Percentiles rank a stretch among this genome's conserved stretches.
These are phyloP conservation scores for Pythium chondricola DNA, from an alignment of 352 stramenopile species.

Conservation along the genomic window DNA sequence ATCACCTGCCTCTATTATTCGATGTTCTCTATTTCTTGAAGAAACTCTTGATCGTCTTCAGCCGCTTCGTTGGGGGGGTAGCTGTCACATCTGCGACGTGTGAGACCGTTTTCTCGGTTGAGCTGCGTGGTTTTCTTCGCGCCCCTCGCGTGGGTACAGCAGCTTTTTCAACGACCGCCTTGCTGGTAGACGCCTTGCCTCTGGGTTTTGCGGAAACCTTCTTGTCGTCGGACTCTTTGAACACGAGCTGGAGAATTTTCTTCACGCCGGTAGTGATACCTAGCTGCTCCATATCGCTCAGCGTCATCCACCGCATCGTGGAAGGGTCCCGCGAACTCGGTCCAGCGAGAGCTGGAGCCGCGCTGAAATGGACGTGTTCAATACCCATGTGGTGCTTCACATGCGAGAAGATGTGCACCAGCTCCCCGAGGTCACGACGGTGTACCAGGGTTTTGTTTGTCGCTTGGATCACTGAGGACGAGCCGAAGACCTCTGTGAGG, in stretches of 20 bases:
- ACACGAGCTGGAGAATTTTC: slow-evolving; percentile 74
- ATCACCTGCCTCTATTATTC: slow-evolving; percentile 1
- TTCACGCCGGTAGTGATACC: slow-evolving; percentile 86
- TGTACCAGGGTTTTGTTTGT: slow-evolving; percentile 21
- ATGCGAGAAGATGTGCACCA: slow-evolving; percentile 88
- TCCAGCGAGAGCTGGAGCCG: slow-evolving; percentile 13
- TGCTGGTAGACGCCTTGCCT: slow-evolving; percentile 10
- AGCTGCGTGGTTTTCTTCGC: too few relatives aligned
- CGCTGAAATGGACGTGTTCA: slow-evolving; percentile 67
- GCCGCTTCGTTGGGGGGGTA: slow-evolving; percentile 21
- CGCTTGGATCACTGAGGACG: slow-evolving; percentile 10
- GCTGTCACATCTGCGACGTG: slow-evolving; percentile 30
- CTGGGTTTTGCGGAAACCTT: slow-evolving; percentile 4
- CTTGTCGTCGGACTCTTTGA: slow-evolving; percentile 4
- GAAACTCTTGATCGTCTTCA: slow-evolving; percentile 59
- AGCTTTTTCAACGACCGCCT: neutral
- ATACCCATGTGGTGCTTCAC: slow-evolving; percentile 89
- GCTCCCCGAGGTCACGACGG: slow-evolving; percentile 55
- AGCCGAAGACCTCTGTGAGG: slow-evolving; percentile 31
- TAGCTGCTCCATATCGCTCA: slow-evolving; percentile 58
- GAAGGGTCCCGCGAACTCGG: neutral
- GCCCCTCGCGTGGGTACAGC: neutral
- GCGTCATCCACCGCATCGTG: slow-evolving; percentile 67
- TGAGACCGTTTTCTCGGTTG: slow-evolving; percentile 7
- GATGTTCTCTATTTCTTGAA: slow-evolving; percentile 52